Evolutionary conservation across 805 yeast genomes (phyloP).

Genomic region (Yarrowia osloensis): DNA sequence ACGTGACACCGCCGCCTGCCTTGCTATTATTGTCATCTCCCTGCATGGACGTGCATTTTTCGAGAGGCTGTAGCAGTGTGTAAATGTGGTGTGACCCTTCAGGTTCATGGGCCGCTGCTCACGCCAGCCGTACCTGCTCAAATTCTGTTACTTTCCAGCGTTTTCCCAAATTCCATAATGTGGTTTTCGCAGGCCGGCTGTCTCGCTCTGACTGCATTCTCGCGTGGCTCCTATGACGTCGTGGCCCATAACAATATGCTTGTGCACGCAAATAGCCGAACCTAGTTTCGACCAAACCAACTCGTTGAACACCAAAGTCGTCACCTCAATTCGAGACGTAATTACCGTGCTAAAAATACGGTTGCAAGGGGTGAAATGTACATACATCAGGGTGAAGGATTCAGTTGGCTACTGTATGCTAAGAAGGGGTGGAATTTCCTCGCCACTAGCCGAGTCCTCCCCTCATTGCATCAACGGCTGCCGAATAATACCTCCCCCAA

Average conservation of each 20-base stretch:
- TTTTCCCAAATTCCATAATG: not conserved
- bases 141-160: not conserved
- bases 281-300: not conserved
- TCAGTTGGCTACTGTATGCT: no score
- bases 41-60: conserved; percentile 24
- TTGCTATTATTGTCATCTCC: conserved; percentile 28
- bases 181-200: not conserved
- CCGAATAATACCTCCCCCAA: not conserved
- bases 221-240: conserved; percentile 25
- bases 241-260: conserved; percentile 10
- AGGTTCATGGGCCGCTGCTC: no score
- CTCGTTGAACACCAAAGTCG: not conserved
- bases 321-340: no score
- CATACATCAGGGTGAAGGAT: no score
- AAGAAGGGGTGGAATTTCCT: no score
- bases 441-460: no score
- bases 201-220: not conserved
- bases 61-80: conserved; percentile 11
- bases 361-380: not conserved
- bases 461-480: no score
- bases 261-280: not conserved
- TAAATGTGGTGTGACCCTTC: not conserved
- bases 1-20: conserved; percentile 27
- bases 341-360: not conserved
- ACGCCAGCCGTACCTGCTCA: no score